Evolutionary conservation across 495 filamentous ascomycete species (phyloP).

Genomic region (Aspergillus biplanus): DNA sequence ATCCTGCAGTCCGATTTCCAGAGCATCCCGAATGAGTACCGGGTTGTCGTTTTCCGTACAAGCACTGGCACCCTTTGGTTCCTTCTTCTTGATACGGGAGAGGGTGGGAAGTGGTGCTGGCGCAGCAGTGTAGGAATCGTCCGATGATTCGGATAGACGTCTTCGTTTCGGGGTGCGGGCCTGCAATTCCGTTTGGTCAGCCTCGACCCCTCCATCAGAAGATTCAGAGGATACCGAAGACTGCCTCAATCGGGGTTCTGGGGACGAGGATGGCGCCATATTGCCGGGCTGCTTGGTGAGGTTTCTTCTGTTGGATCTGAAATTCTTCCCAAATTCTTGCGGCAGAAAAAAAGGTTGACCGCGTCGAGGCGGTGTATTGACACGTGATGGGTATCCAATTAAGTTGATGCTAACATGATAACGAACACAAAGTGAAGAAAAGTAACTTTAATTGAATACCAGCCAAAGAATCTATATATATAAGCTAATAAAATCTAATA

Average conservation of each 20-base stretch:
- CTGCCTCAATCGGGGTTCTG: constrained; percentile 31
- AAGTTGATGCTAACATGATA: too few species aligned
- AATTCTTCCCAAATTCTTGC: constrained; percentile 36
- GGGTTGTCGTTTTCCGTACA: constrained; percentile 36
- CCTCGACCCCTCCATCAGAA: constrained; percentile 22
- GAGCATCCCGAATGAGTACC: constrained; percentile 46
- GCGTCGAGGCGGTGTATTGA: constrained; percentile 29
- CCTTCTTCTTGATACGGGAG: constrained; percentile 52
- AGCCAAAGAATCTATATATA: background rate
- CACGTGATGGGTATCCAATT: constrained; percentile 13
- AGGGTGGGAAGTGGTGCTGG: constrained; percentile 47
- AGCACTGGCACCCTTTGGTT: constrained; percentile 28
- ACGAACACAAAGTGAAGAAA: background rate
- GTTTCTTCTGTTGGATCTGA: constrained; percentile 17
- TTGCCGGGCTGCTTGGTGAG: constrained; percentile 23
- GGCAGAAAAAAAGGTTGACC: constrained; percentile 47
- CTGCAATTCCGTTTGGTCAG: constrained; percentile 30
- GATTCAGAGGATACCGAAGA: constrained; percentile 26
- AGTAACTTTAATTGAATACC: background rate
- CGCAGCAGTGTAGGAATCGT: constrained; percentile 41
- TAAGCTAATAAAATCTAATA: background rate
- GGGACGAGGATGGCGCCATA: constrained; percentile 39
- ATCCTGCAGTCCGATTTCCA: constrained; percentile 45
- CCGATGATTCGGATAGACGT: constrained; percentile 47
- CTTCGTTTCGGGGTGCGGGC: constrained; percentile 45